phyloP scores from a whole-genome alignment of 1,284 basidiomycete species.

The Peniophora sp. region DNA sequence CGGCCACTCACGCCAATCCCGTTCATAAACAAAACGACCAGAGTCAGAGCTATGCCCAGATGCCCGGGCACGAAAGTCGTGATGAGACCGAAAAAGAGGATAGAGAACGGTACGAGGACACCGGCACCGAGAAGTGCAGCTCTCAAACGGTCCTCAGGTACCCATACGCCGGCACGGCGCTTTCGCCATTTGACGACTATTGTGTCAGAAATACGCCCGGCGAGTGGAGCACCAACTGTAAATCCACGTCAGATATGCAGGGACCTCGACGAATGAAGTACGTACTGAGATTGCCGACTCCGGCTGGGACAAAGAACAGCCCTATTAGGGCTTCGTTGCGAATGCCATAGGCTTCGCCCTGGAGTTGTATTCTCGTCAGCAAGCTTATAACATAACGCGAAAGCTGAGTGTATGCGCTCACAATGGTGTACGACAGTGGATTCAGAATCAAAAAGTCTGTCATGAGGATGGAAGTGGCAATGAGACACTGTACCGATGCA shows the following conservation, averaged over 20 bases:
- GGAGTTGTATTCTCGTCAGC: neutral
- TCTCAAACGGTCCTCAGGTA: conserved; percentile 55
- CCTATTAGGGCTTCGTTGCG: conserved; percentile 52
- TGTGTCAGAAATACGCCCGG: conserved; percentile 45
- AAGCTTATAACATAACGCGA: too few species aligned
- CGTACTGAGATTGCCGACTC: conserved; percentile 53
- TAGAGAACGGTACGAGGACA: conserved; percentile 34
- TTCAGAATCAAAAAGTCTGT: conserved; percentile 38
- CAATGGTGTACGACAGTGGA: conserved; percentile 29
- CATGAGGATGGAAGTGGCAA: conserved; percentile 27
- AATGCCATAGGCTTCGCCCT: conserved; percentile 55
- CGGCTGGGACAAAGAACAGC: conserved; percentile 49
- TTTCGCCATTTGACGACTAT: conserved; percentile 37
- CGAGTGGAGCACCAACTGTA: conserved; percentile 43
- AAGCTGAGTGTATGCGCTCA: neutral
- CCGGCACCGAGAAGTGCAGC: conserved; percentile 38
- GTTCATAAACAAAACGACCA: conserved; percentile 38
- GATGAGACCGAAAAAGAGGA: conserved; percentile 24
- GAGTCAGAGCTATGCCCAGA: conserved; percentile 30
- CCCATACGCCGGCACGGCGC: conserved; percentile 39
- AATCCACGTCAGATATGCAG: neutral
- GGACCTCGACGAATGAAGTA: conserved; percentile 4
- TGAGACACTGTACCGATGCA: conserved; percentile 28
- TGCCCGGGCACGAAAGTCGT: conserved; percentile 30
- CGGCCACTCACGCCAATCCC: conserved; percentile 37